Evolutionary conservation across 306 rosid species (phyloP), one percentile per base, ranked within the genome.

Genomic region (Ceratonia siliqua): DNA sequence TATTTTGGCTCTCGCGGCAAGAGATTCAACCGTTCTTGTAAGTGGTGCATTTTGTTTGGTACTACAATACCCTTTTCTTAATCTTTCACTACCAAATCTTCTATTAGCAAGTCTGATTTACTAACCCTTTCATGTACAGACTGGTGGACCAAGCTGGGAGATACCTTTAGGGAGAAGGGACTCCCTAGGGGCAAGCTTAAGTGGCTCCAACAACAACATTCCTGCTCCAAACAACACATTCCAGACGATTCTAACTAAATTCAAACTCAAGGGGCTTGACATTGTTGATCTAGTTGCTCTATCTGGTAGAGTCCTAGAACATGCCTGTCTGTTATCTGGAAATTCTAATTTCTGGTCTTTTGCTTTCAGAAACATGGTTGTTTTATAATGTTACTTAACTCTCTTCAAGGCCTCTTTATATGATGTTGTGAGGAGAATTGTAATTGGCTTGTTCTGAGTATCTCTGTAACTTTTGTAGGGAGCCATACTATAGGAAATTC

Each of bases 211-310:
- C 87, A 80, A 83, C 79, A 73, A 92, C 77, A 92, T 94, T 76
- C 96, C 96, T 32, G 99, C 97, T 15, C 99, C 99, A 75, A 94
- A 92, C 85, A 94, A 87, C 87, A 94, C 97, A 48, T 92, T 94
- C 79, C 89, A 84, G 64, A 92, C 97, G 68, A 79, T 94, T 48
- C 85, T 92, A 84, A 87, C 96, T 21, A 94, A 90, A 78, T 94
- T 94, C 84, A 89, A 83, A 62, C 81, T 84, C 42, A 88, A 88
- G 13, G 92, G 96, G 2, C 96, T 94, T 69, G 82, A 94, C 79
- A 70, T 90, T 39, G 85, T 89, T 73, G 97, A 92, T 82, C 92
- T 94, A 46, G 99, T 94, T 74, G 87, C 99, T 22, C 82, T 94
- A 20, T 92, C 97, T 13, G 97, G 99, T 94, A 81, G 0, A 50